These are phyloP conservation scores for Bullera alba DNA, from an alignment of 768 basidiomycete genomes.

Conservation along the genomic window DNA sequence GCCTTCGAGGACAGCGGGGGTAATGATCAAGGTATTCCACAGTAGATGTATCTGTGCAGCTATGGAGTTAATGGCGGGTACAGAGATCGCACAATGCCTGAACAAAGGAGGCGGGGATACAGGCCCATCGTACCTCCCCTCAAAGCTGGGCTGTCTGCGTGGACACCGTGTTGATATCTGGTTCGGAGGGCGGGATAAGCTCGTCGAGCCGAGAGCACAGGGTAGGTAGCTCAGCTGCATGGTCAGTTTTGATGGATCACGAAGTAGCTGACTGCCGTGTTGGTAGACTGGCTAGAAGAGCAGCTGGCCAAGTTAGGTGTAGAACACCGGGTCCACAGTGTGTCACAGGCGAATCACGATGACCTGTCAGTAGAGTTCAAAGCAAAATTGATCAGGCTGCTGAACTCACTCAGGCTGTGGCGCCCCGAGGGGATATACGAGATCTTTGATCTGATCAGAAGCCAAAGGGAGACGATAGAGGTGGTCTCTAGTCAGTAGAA, in stretches of 20 bases:
- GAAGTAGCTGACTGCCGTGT: neutral
- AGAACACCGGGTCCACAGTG: neutral
- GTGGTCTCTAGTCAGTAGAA: too few relatives aligned
- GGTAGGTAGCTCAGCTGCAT: neutral
- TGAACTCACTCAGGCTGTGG: too few relatives aligned
- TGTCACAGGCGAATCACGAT: neutral
- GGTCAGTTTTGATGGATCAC: neutral
- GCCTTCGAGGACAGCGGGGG: neutral
- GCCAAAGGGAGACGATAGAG: too few relatives aligned
- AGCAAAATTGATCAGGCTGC: too few relatives aligned
- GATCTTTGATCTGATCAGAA: too few relatives aligned
- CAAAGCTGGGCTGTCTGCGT: neutral
- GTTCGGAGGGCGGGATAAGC: neutral
- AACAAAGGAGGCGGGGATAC: neutral
- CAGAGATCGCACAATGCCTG: neutral
- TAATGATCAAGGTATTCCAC: neutral
- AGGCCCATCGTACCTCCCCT: neutral
- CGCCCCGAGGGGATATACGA: too few relatives aligned
- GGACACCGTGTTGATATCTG: neutral
- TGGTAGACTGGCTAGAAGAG: neutral
- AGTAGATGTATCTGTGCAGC: neutral
- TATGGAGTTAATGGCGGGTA: neutral
- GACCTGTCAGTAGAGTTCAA: neutral
- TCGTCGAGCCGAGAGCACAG: neutral
- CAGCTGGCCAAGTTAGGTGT: neutral